Conservation (phyloP, 2,329 filamentous ascomycete species). For the Xylariomycetidae sp. region DNA sequence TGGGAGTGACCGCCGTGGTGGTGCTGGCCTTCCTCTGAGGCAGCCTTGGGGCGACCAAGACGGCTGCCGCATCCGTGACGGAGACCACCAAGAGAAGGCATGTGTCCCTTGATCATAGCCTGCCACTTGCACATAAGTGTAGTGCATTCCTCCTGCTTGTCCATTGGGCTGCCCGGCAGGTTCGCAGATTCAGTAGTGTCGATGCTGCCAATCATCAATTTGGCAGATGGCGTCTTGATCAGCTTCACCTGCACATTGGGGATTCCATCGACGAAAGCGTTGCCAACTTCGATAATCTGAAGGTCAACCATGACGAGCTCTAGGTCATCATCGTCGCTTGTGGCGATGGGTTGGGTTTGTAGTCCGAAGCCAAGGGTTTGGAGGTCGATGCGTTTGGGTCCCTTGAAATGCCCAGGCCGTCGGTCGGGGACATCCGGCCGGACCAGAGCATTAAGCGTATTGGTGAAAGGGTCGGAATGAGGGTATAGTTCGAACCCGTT, state of each 20-base stretch:
- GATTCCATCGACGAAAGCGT: conserved; percentile 49
- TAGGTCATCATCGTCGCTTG: conserved; percentile 46
- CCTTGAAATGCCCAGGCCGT: conserved; percentile 27
- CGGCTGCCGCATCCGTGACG: conserved; percentile 34
- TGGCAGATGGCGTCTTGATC: conserved; percentile 52
- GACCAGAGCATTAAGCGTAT: conserved; percentile 41
- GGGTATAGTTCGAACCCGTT: conserved; percentile 61
- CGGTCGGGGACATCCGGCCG: conserved; percentile 30
- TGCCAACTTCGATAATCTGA: conserved; percentile 56
- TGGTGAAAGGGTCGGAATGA: conserved; percentile 40
- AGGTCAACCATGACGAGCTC: conserved; percentile 51
- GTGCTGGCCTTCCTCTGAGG: too few species aligned
- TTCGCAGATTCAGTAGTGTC: conserved; percentile 30
- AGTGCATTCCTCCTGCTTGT: conserved; percentile 26
- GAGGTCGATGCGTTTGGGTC: conserved; percentile 21
- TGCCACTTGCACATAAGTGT: conserved; percentile 53
- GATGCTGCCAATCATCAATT: conserved; percentile 50
- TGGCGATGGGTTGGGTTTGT: conserved; percentile 36
- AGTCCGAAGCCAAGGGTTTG: conserved; percentile 47
- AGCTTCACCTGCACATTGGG: conserved; percentile 56
- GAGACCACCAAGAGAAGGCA: conserved; percentile 35
- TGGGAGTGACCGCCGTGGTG: too few species aligned
- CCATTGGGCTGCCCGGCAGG: conserved; percentile 18
- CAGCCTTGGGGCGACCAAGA: conserved; percentile 11
- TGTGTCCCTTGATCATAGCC: conserved; percentile 44